These are phyloP conservation scores for Trichoderma cornu-damae DNA, from an alignment of 2,329 filamentous ascomycete species.

Conservation along the genomic window DNA sequence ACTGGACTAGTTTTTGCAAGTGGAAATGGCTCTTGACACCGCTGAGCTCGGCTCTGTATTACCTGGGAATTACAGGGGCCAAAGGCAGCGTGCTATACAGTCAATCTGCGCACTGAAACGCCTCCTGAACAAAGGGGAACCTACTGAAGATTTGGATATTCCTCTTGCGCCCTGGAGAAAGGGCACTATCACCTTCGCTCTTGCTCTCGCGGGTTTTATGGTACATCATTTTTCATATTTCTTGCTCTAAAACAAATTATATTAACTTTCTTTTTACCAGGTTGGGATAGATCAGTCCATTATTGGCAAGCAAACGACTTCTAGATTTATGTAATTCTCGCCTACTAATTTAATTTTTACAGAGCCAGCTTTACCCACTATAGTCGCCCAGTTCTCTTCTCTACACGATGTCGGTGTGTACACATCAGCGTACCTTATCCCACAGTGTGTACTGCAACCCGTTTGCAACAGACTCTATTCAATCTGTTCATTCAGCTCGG, in stretches of 20 bases:
- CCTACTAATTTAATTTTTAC: neutral
- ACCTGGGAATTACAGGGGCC: neutral
- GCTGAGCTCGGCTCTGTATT: neutral
- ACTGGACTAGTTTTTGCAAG: neutral
- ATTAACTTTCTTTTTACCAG: neutral
- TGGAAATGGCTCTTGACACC: neutral
- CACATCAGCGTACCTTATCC: neutral
- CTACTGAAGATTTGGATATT: neutral
- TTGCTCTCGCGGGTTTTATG: slow-evolving; percentile 4
- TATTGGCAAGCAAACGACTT: neutral
- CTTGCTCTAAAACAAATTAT: neutral
- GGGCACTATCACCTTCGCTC: neutral
- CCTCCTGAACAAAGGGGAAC: neutral
- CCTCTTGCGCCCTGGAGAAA: neutral
- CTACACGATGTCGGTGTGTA: slow-evolving; percentile 4
- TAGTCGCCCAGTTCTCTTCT: neutral
- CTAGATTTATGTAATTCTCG: neutral
- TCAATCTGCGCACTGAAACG: neutral
- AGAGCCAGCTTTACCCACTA: slow-evolving; percentile 4
- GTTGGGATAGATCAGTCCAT: slow-evolving; percentile 9
- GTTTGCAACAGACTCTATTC: neutral
- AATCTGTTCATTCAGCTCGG: neutral
- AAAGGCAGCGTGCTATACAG: neutral
- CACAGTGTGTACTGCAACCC: slow-evolving; percentile 1
- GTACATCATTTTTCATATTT: neutral